phyloP scores from a whole-genome alignment of 2,329 filamentous ascomycete genomes.

The Celoporthe dispersa region DNA sequence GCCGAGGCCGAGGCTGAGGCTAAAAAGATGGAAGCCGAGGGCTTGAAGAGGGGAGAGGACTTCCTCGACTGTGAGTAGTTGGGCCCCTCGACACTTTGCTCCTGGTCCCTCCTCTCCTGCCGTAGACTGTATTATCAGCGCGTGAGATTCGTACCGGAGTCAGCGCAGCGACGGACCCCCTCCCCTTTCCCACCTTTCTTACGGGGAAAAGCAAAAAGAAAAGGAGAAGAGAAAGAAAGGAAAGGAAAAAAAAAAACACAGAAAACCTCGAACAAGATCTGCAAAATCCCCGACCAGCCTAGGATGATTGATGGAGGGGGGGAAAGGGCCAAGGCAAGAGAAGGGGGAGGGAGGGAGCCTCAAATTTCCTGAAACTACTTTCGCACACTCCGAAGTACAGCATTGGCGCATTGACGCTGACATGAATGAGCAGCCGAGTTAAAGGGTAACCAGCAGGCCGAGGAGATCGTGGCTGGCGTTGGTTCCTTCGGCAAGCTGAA shows the following conservation, averaged over 20 bases:
- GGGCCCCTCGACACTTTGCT: not conserved
- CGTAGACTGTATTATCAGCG: too few relatives aligned
- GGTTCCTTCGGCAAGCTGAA: slow-evolving; percentile 38
- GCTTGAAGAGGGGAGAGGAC: slow-evolving; percentile 44
- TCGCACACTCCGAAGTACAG: not conserved
- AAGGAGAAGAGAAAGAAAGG: not conserved
- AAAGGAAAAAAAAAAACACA: not conserved
- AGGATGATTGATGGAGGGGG: not conserved
- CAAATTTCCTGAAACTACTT: not conserved
- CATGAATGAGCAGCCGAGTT: slow-evolving; percentile 37
- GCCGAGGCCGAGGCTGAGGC: slow-evolving; percentile 46
- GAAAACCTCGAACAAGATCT: not conserved
- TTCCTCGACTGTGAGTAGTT: slow-evolving; percentile 41
- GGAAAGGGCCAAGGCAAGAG: too few relatives aligned
- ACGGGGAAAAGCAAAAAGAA: not conserved
- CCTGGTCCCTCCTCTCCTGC: not conserved
- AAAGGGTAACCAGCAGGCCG: slow-evolving; percentile 43
- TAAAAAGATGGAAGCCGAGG: slow-evolving; percentile 45
- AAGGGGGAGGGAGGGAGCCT: not conserved
- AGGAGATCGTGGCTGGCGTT: slow-evolving; percentile 37
- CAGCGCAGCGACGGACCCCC: not conserved
- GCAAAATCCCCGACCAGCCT: not conserved
- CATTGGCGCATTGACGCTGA: not conserved
- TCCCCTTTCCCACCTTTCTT: not conserved
- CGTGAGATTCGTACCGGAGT: not conserved